Evolutionary conservation across 257 asterid species (phyloP).

Genomic region (Ilex asprella): DNA sequence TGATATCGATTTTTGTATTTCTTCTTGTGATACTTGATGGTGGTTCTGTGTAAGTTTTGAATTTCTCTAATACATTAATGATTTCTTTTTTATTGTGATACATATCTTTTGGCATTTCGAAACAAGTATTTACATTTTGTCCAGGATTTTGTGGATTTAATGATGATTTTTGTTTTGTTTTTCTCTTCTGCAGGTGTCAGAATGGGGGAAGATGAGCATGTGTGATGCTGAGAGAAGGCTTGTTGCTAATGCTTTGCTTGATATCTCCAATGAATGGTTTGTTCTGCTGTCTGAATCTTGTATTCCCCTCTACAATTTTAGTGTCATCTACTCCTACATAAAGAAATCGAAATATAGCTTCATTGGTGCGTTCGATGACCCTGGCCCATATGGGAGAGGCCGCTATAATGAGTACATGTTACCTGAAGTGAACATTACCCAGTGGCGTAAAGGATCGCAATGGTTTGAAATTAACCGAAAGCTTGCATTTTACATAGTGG

Average conservation of each 20-base stretch:
- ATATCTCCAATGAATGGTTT: slow-evolving; percentile 40
- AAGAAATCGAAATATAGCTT: slow-evolving; percentile 36
- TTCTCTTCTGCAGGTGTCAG: slow-evolving; percentile 19
- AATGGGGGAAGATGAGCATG: slow-evolving; percentile 49
- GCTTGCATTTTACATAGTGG: slow-evolving; percentile 34
- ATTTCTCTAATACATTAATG: not conserved
- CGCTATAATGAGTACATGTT: slow-evolving; percentile 30
- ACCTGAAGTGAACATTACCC: slow-evolving; percentile 34
- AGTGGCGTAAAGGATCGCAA: slow-evolving; percentile 48
- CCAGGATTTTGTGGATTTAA: not conserved
- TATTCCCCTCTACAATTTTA: slow-evolving; percentile 44
- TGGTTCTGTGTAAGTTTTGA: not conserved
- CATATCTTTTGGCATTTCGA: not conserved
- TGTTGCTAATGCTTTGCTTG: slow-evolving; percentile 45
- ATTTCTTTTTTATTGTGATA: not conserved
- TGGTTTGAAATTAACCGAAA: slow-evolving; percentile 44
- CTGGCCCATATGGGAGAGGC: slow-evolving; percentile 42
- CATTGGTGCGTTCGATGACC: slow-evolving; percentile 48
- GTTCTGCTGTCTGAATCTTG: slow-evolving; percentile 46
- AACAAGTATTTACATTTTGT: not conserved
- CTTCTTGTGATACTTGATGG: not conserved
- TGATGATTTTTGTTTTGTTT: slow-evolving; percentile 8
- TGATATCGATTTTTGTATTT: not conserved
- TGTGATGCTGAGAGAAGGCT: slow-evolving; percentile 54
- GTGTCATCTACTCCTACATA: slow-evolving; percentile 28